Percentiles rank a stretch among this genome's conserved stretches.
These are phyloP conservation scores for Hanseniaspora thailandica DNA, from an alignment of 805 yeast genomes.

Conservation along the genomic window DNA sequence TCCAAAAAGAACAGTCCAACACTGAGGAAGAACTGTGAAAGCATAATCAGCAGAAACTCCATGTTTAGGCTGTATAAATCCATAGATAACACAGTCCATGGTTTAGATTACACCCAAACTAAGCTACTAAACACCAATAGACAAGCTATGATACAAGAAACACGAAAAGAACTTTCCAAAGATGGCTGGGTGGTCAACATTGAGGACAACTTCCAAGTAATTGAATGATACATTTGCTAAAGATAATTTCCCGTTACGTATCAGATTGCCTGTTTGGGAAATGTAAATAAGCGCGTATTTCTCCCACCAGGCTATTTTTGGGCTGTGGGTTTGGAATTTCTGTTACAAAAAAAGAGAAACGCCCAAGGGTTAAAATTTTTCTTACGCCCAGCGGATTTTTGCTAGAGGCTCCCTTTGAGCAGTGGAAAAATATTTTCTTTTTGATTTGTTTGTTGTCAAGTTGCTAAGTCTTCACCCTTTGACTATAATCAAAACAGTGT, in stretches of 20 bases:
- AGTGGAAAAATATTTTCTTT: too few species aligned
- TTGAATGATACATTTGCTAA: too few species aligned
- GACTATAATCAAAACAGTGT: neutral
- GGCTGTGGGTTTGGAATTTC: too few species aligned
- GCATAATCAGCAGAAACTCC: conserved; percentile 21
- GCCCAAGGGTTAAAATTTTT: too few species aligned
- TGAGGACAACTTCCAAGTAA: conserved; percentile 32
- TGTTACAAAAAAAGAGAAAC: too few species aligned
- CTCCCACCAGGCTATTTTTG: neutral
- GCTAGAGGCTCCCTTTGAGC: too few species aligned
- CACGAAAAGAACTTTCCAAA: conserved; percentile 24
- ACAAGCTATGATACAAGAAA: conserved; percentile 19
- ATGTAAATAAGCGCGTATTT: neutral
- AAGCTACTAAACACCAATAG: conserved; percentile 16
- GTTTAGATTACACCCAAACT: conserved; percentile 10
- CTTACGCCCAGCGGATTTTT: too few species aligned
- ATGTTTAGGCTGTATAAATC: neutral
- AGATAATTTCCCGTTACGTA: neutral
- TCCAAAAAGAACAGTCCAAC: conserved; percentile 32
- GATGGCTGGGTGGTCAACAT: conserved; percentile 39
- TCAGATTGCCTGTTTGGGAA: neutral
- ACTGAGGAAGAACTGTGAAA: conserved; percentile 34
- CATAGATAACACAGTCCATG: neutral
- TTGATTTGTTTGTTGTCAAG: too few species aligned
- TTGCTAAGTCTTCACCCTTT: too few species aligned